phyloP scores from a whole-genome alignment of 371 early-diverging fungal species.

The Amoeboradix gromovi region DNA sequence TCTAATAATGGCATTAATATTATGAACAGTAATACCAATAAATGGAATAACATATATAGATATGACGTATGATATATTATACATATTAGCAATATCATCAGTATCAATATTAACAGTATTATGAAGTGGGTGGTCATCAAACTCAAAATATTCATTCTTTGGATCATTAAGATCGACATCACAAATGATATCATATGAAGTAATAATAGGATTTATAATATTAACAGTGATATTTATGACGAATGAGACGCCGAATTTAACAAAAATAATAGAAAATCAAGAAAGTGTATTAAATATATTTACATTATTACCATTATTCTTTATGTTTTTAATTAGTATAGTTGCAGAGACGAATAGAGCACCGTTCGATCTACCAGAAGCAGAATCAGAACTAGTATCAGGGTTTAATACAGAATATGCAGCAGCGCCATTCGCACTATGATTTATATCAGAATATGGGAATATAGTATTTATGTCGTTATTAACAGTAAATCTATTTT shows the following conservation, averaged over 20 bases:
- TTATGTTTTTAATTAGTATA: conserved; percentile 16
- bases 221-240: conserved; percentile 13
- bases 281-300: conserved; percentile 11
- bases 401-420: conserved; percentile 18
- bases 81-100: conserved; percentile 13
- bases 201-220: conserved; percentile 13
- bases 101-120: conserved; percentile 13
- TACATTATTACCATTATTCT: conserved; percentile 13
- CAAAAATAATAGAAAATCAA: conserved; percentile 14
- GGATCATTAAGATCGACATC: conserved; percentile 15
- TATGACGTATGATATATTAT: conserved; percentile 12
- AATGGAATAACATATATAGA: conserved; percentile 11
- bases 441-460: conserved; percentile 17
- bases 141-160: conserved; percentile 16
- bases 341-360: conserved; percentile 18
- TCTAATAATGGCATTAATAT: conserved; percentile 12
- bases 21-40: conserved; percentile 13
- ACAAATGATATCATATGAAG: conserved; percentile 18
- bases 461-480: conserved; percentile 14
- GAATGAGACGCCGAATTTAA: conserved; percentile 14
- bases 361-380: conserved; percentile 18
- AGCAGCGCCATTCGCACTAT: conserved; percentile 15
- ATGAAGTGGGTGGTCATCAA: background rate
- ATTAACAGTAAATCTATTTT: conserved; percentile 14
- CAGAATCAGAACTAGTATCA: conserved; percentile 15